Conservation (phyloP, 768 basidiomycete species). For the Agaricus blazei region DNA sequence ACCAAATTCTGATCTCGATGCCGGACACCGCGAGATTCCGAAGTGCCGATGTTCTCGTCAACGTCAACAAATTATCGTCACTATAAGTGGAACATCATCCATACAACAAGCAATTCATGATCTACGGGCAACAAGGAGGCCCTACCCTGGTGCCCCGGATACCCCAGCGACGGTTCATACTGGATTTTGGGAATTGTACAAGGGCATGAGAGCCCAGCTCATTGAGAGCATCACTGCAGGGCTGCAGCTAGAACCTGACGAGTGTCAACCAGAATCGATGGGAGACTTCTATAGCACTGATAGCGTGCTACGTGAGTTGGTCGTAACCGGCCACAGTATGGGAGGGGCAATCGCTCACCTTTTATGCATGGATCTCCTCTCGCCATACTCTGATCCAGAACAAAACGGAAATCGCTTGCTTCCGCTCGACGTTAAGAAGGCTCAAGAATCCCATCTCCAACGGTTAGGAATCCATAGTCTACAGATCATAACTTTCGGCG, state of each 20-base stretch:
- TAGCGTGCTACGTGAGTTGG: conserved; percentile 30
- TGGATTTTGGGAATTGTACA: conserved; percentile 52
- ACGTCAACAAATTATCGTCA: conserved; percentile 43
- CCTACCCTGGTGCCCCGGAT: conserved; percentile 33
- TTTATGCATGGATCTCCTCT: conserved; percentile 41
- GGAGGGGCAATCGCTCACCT: conserved; percentile 50
- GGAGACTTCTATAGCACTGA: neutral
- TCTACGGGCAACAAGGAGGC: conserved; percentile 31
- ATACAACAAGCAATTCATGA: conserved; percentile 42
- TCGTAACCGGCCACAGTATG: conserved; percentile 56
- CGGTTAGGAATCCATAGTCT: conserved; percentile 24
- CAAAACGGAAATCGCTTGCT: too few relatives aligned
- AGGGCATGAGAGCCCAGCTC: conserved; percentile 30
- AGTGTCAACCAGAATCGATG: neutral
- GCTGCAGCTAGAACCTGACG: conserved; percentile 15
- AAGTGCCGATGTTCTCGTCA: conserved; percentile 25
- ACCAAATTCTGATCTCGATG: neutral
- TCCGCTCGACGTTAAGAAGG: too few relatives aligned
- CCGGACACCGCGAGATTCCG: neutral
- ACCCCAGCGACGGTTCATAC: conserved; percentile 34
- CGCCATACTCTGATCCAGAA: neutral
- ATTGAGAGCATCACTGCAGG: conserved; percentile 34
- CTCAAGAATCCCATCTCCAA: conserved; percentile 13
- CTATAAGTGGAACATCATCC: conserved; percentile 45
- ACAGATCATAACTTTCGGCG: conserved; percentile 45